Evolutionary conservation across 176 grass and related monocot species (phyloP), one percentile per base, ranked within the genome.

Genomic region (Hordeum marinum): DNA sequence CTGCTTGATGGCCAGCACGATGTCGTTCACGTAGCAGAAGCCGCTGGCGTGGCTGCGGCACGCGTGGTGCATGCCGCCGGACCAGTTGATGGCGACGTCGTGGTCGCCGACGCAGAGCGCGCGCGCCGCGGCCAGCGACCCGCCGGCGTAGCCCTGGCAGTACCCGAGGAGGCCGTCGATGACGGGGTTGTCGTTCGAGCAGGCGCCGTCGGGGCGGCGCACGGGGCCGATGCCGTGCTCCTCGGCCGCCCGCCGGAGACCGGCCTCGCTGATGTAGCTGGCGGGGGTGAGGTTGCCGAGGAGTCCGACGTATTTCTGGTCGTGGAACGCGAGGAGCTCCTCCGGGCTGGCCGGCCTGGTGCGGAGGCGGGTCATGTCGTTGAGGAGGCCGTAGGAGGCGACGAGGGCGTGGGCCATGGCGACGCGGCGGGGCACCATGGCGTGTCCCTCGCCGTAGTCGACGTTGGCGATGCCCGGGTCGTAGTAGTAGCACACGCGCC

Each of bases 11-110:
- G 93, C 88, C 0, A 95, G 88, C 20, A 86, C 93, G 73, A 95
- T 95, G 68, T 92, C 93, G 10, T 95, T 95, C 1, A 95, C 90
- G 81, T 95, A 95, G 50, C 90, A 95, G 69, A 92, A 95, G 11
- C 90, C 72, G 6, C 55, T 90, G 2, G 93, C 93, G n/a, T 68
- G 32, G 9, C 63, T 55, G 34, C 8, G 63, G 82, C 89, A 92
- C 7, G 88, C 88, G 41, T 92, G 93, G 83, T 95, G 93, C 80
- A 95, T 84, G 2, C 90, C 90, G 8, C 93, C 85, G 1, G 88
- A 86, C 90, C 85, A 90, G 81, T 95, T 95, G 68, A 92, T 84
- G 32, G 88, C 93, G 50, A 95, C 86, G 77, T 95, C 93, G 58
- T 84, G 25, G 9, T 3, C 6, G 55, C 77, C 85, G 9, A 80